Percentiles rank a stretch among this genome's conserved stretches.
Evolutionary conservation across 805 yeast species (phyloP).

Genomic region (Saccharomycopsis capsularis): DNA sequence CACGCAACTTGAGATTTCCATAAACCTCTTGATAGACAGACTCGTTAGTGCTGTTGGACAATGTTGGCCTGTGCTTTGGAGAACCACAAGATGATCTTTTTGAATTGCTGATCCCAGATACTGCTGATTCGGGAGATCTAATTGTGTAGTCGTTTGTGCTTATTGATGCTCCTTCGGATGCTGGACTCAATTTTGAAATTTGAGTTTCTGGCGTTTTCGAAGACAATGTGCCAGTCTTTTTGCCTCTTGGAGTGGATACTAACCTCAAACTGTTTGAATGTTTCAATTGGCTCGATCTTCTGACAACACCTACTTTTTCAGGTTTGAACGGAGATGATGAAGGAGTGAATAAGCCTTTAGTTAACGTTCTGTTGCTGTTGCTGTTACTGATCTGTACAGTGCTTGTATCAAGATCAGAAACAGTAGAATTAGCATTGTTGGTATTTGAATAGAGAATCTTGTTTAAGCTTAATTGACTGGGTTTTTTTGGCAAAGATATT

Average conservation of each 20-base stretch:
- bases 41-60: slow-evolving; percentile 17
- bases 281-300: slow-evolving; percentile 2
- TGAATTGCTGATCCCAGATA: background rate
- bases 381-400: slow-evolving; percentile 8
- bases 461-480: slow-evolving; percentile 17
- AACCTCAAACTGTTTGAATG: slow-evolving; percentile 7
- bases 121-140: slow-evolving; percentile 7
- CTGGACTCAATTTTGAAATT: background rate
- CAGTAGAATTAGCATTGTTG: background rate
- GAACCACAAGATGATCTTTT: background rate
- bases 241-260: background rate
- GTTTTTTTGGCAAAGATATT: slow-evolving; percentile 11
- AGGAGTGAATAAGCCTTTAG: slow-evolving; percentile 10
- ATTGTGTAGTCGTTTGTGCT: slow-evolving; percentile 1
- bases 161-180: no score
- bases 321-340: slow-evolving; percentile 6
- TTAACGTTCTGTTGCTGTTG: slow-evolving; percentile 11
- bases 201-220: slow-evolving; percentile 2
- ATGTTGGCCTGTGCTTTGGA: slow-evolving; percentile 5
- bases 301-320: background rate
- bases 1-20: slow-evolving; percentile 14
- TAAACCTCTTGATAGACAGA: slow-evolving; percentile 20
- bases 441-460: slow-evolving; percentile 1
- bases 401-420: slow-evolving; percentile 6
- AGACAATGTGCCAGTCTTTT: no score